Evolutionary conservation across 345 rosid genomes (phyloP), one percentile per base, ranked within the genome.

Genomic region (Populus nigra): DNA sequence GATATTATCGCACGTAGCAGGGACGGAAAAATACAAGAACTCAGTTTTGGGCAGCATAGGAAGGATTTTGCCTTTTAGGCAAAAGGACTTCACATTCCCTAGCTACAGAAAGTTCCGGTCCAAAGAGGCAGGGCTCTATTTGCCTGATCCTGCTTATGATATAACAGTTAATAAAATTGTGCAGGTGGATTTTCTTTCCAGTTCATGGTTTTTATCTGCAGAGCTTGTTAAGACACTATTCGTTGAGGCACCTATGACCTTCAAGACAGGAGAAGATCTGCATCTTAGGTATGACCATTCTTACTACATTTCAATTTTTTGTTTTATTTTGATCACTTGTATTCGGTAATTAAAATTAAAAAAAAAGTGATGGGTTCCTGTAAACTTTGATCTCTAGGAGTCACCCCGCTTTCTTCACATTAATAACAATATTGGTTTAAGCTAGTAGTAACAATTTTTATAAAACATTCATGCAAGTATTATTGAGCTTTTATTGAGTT

Each of bases 81-180:
- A 96, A 65, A 96, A 88, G 80, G 98, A 96, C 73, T 92, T 92
- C 27, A 93, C 96, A n/a, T 96, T 96, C 80, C 99, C 99, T 12
- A 96, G 99, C 76, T 96, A 96, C 57, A 74, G 99, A 77, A 96
- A 96, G 83, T 92, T 90, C 76, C 78, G 94, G 70, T 92, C 99
- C 0, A 96, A 92, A 78, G 99, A 96, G 84, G 99, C 99, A 0
- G 99, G 99, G 18, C 89, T 96, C 18, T 96, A 96, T 68, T 77
- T 96, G 83, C 99, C 99, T 73, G 99, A 96, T 82, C 99, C 99
- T 47, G 99, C 99, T 66, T 96, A 96, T 75, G 95, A 92, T 53
- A 89, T 96, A 25, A 93, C 95, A 6, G 82, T 91, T 27, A 89
- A 91, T 71, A 88, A 85, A 77, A 90, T 92, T 74, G 95, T 96